Evolutionary conservation across 192 early-diverging fungal genomes (phyloP).

Genomic region (Coemansia sp.): DNA sequence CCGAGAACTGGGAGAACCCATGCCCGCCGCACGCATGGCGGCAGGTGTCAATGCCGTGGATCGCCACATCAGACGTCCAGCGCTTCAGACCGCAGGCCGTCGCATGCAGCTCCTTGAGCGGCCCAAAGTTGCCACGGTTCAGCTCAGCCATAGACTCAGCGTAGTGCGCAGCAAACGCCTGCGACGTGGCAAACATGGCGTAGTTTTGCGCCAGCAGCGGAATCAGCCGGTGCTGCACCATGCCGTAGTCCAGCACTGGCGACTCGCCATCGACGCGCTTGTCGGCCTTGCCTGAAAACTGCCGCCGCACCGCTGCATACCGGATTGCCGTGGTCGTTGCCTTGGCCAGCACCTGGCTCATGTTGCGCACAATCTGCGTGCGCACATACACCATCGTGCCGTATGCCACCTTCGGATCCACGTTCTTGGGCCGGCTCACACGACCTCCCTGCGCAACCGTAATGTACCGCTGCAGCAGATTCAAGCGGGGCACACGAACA

Average conservation of each 20-base stretch:
- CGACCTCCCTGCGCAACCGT: constrained; percentile 66
- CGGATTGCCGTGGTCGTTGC: constrained; percentile 70
- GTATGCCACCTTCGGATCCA: constrained; percentile 71
- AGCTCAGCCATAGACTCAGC: constrained; percentile 59
- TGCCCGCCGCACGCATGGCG: constrained; percentile 75
- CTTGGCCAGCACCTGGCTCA: constrained; percentile 58
- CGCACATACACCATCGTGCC: constrained; percentile 85
- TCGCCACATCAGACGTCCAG: constrained; percentile 64
- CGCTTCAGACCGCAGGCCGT: constrained; percentile 72
- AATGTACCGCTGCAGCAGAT: constrained; percentile 75
- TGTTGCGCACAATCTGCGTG: constrained; percentile 67
- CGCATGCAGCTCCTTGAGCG: constrained; percentile 72
- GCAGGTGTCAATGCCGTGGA: constrained; percentile 72
- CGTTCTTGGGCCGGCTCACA: constrained; percentile 70
- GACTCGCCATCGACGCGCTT: constrained; percentile 52
- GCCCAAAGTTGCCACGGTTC: constrained; percentile 58
- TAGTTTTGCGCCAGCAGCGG: constrained; percentile 71
- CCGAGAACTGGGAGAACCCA: constrained; percentile 72
- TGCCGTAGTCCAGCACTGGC: constrained; percentile 71
- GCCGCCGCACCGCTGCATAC: constrained; percentile 69
- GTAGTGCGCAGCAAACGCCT: constrained; percentile 63
- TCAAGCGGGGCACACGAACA: constrained; percentile 72
- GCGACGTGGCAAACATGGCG: constrained; percentile 68
- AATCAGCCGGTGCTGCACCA: constrained; percentile 73
- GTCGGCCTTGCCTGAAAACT: constrained; percentile 60